Base-by-base conservation (phyloP, 768 basidiomycete genomes). In the Boletus tomentosulus region DNA sequence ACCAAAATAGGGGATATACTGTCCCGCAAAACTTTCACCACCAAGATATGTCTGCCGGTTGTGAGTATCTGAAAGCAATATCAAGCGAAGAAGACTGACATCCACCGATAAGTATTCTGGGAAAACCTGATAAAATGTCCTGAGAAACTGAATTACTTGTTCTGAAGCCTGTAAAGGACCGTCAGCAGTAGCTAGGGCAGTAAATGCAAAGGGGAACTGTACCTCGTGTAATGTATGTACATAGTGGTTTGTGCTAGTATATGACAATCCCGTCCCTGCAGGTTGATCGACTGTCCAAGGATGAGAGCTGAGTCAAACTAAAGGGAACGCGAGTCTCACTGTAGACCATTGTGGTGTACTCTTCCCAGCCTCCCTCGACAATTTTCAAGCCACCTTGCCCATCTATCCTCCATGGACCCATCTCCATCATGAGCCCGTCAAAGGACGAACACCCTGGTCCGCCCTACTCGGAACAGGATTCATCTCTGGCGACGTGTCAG, bases 361-460 rank as follows among this genome's bases (percentile, higher is more conserved):
- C 96, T 66, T 98, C 94, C 96, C 96, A 98, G 9, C 94, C 94
- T 27, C 94, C 93, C 57, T 92, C 86, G 9, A 82, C 74, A 19
- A 83, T 78, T 61, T 80, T 81, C 57, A 95, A 79, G 4, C 86
- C 81, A 51, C 89, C 85, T 15, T 83, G 74, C 49, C 83, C 80
- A 62, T 92, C 87, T 71, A 86, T 72, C 58, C 81, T 81, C 83
- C 92, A 96, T 4, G 96, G 95, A 0, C 96, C 96, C n/a, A 95
- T 78, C 63, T 98, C 96, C 92, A 98, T 95, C 87, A 98, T 88
- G 16, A 94, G 78, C 3, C 96, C 96, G 62, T 98, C 96, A 66
- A 98, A 98, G 1, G 91, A 93, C 0, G 94, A 97, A 69, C 97
- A 98, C 28, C 97, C 97, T 19, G 96, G 96, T 1, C 96, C 96